These are phyloP conservation scores for Magnaporthales sp. DNA, from an alignment of 2,329 filamentous ascomycete genomes.

Conservation along the genomic window DNA sequence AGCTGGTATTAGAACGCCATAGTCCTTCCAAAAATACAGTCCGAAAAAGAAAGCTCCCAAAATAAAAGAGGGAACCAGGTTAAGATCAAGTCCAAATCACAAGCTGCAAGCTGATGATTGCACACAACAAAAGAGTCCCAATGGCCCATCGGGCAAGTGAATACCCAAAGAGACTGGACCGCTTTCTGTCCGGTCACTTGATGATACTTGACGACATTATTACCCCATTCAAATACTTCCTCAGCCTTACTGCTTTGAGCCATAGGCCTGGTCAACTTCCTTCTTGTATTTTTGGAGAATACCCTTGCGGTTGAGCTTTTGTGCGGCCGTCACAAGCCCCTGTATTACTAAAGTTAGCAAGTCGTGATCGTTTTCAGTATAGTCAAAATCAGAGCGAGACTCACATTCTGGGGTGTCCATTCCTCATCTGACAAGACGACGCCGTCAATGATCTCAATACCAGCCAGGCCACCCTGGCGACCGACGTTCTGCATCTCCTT, in stretches of 20 bases:
- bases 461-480: slow-evolving; percentile 50
- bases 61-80: not conserved
- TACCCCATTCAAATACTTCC: not conserved
- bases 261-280: slow-evolving; percentile 54
- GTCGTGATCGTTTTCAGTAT: not conserved
- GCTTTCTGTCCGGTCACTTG: not conserved
- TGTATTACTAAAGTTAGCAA: slow-evolving; percentile 25
- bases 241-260: slow-evolving; percentile 10
- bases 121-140: not conserved
- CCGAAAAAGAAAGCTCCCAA: slow-evolving; percentile 3
- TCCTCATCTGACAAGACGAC: slow-evolving; percentile 65
- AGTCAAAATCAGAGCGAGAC: slow-evolving; percentile 18
- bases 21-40: not conserved
- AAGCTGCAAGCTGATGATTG: not conserved
- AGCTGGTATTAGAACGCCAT: not conserved
- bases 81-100: not conserved
- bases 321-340: slow-evolving; percentile 59
- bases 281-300: slow-evolving; percentile 54
- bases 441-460: slow-evolving; percentile 64
- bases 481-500: slow-evolving; percentile 56
- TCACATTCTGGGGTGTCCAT: slow-evolving; percentile 67
- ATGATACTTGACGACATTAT: not conserved
- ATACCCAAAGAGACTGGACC: not conserved
- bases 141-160: not conserved
- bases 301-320: slow-evolving; percentile 64